A percentile compares a stretch with the other conserved stretches of the same genome.
Conservation (phyloP, 768 basidiomycete species). For the Boletus rubroflammeus region DNA sequence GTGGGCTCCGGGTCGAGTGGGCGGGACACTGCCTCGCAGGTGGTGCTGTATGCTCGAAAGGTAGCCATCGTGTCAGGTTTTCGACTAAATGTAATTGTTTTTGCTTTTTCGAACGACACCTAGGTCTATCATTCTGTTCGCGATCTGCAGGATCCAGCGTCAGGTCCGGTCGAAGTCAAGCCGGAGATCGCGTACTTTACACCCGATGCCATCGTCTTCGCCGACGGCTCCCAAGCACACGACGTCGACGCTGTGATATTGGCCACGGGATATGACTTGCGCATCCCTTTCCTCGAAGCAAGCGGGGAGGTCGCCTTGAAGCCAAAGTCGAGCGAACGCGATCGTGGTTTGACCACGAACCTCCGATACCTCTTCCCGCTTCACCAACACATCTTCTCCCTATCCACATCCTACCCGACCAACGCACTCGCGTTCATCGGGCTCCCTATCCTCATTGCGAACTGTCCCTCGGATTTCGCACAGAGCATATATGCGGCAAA, state of each 20-base stretch:
- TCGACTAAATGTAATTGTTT: neutral
- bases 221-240: constrained; percentile 38
- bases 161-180: constrained; percentile 30
- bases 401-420: constrained; percentile 43
- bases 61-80: constrained; percentile 28
- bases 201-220: constrained; percentile 40
- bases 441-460: constrained; percentile 44
- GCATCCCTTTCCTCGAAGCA: constrained; percentile 46
- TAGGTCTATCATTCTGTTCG: constrained; percentile 39
- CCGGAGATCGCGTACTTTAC: constrained; percentile 51
- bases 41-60: constrained; percentile 37
- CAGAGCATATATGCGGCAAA: constrained; percentile 48
- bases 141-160: constrained; percentile 15
- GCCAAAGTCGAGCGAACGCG: constrained; percentile 15
- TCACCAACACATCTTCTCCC: constrained; percentile 49
- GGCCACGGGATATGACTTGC: constrained; percentile 53
- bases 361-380: constrained; percentile 53
- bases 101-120: neutral
- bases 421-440: constrained; percentile 56
- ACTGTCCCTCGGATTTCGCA: constrained; percentile 47
- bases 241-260: constrained; percentile 48
- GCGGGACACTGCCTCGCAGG: constrained; percentile 45
- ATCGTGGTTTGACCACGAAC: constrained; percentile 41
- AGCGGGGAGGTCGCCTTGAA: constrained; percentile 19
- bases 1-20: constrained; percentile 48